These are phyloP conservation scores for Exophiala alcalophila DNA, from an alignment of 2,329 filamentous ascomycete species.

Conservation along the genomic window DNA sequence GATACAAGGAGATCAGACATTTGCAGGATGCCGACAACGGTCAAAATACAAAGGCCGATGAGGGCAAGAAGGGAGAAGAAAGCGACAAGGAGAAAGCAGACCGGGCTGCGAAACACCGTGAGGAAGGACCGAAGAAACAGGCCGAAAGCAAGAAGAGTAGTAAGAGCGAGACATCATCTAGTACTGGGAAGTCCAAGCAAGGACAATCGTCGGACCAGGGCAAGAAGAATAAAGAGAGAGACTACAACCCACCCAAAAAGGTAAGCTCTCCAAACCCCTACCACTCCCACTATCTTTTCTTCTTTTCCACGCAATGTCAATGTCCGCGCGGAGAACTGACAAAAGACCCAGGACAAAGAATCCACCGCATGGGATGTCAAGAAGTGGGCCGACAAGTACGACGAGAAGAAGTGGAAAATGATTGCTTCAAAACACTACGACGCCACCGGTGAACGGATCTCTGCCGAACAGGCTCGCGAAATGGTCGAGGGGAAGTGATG, in stretches of 20 bases:
- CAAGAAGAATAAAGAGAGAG: slow-evolving; percentile 8
- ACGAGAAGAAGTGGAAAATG: slow-evolving; percentile 25
- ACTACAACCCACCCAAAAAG: no score
- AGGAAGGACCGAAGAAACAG: slow-evolving; percentile 15
- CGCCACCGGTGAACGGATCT: slow-evolving; percentile 29
- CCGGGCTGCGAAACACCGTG: slow-evolving; percentile 1
- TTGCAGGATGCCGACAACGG: slow-evolving; percentile 14
- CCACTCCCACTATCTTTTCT: no score
- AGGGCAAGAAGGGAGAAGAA: slow-evolving; percentile 14
- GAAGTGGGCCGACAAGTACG: slow-evolving; percentile 13
- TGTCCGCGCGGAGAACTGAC: slow-evolving; percentile 4
- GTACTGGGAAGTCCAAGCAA: no score
- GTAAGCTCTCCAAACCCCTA: no score
- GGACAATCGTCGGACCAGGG: no score
- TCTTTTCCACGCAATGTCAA: no score
- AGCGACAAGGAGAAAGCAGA: slow-evolving; percentile 10
- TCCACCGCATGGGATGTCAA: slow-evolving; percentile 6
- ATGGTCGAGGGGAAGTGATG: slow-evolving; percentile 21
- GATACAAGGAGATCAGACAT: slow-evolving; percentile 28
- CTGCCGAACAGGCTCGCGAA: slow-evolving; percentile 23
- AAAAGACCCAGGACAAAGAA: slow-evolving; percentile 1
- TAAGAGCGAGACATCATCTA: no score
- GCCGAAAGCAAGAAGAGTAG: slow-evolving; percentile 4
- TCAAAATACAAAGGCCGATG: slow-evolving; percentile 4
- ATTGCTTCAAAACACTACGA: slow-evolving; percentile 31